Conservation (phyloP, 2,329 filamentous ascomycete species). For the Zasmidium cellare region DNA sequence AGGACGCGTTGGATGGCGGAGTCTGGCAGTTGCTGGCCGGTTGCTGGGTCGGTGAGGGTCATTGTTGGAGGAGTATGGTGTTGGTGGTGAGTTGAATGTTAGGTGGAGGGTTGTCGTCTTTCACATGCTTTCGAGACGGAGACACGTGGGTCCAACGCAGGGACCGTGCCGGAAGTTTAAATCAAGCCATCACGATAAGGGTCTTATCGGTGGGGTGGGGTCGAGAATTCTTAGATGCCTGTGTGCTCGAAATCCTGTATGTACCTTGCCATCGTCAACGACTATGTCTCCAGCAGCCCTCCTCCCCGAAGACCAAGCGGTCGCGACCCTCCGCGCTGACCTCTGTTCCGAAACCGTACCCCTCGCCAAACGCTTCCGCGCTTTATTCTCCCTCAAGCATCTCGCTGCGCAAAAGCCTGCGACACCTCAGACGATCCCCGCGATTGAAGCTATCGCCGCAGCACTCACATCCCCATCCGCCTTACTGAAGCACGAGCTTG, state of each 20-base stretch:
- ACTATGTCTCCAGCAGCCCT: conserved; percentile 15
- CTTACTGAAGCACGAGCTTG: conserved; percentile 91
- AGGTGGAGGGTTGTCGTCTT: background rate
- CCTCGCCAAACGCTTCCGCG: conserved; percentile 87
- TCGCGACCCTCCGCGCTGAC: conserved; percentile 68
- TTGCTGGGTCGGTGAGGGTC: conserved; percentile 70
- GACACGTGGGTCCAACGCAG: background rate
- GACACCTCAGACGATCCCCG: conserved; percentile 59
- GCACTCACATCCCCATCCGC: conserved; percentile 83
- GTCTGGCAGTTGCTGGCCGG: conserved; percentile 57
- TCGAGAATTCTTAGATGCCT: background rate
- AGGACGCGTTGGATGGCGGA: conserved; percentile 84
- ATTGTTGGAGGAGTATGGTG: conserved; percentile 41
- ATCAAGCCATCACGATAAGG: background rate
- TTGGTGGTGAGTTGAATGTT: background rate
- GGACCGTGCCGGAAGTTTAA: background rate
- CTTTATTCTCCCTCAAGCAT: conserved; percentile 96
- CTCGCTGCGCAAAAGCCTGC: conserved; percentile 68
- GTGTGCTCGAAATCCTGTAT: too few species aligned
- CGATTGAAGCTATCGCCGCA: conserved; percentile 80
- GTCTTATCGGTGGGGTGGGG: too few species aligned
- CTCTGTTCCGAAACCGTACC: conserved; percentile 78
- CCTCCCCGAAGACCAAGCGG: conserved; percentile 43
- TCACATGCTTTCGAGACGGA: conserved; percentile 2
- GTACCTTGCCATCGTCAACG: background rate